Conservation (phyloP, 2,329 filamentous ascomycete species). For the Cryoendolithus antarcticus region DNA sequence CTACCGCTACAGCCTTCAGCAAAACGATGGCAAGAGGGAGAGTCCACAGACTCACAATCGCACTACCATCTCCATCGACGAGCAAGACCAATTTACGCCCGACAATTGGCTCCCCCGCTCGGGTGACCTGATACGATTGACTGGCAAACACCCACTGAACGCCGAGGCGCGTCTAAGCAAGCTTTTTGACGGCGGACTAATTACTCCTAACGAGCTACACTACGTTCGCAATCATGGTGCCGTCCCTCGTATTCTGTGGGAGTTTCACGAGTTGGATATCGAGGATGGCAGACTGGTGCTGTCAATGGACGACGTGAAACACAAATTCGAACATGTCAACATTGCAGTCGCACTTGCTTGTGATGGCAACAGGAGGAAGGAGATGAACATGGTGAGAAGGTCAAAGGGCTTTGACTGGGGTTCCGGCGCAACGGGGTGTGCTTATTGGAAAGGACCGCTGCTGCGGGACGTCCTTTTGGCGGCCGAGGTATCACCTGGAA, state of each 20-base stretch:
- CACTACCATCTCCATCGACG: slow-evolving; percentile 30
- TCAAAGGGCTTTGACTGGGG: slow-evolving; percentile 40
- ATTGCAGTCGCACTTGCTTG: slow-evolving; percentile 38
- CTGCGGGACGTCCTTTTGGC: slow-evolving; percentile 34
- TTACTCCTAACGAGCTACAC: slow-evolving; percentile 40
- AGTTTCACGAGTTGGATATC: slow-evolving; percentile 38
- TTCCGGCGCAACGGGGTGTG: slow-evolving; percentile 34
- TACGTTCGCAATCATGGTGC: slow-evolving; percentile 44
- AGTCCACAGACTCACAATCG: slow-evolving; percentile 25
- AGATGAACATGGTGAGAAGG: slow-evolving; percentile 39
- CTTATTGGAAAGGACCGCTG: slow-evolving; percentile 39
- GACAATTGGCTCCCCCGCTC: slow-evolving; percentile 43
- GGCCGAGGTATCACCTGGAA: slow-evolving; percentile 18
- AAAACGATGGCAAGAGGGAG: slow-evolving; percentile 31
- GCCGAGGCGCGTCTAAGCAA: slow-evolving; percentile 32
- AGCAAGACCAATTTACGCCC: slow-evolving; percentile 39
- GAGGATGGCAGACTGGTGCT: slow-evolving; percentile 25
- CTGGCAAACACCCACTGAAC: slow-evolving; percentile 43
- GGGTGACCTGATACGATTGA: slow-evolving; percentile 36
- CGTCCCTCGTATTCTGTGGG: slow-evolving; percentile 39
- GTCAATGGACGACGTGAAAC: slow-evolving; percentile 33
- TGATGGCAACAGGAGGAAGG: slow-evolving; percentile 39
- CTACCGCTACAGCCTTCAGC: slow-evolving; percentile 28
- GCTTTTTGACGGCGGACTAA: slow-evolving; percentile 36
- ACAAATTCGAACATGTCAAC: slow-evolving; percentile 34